Percentiles rank a stretch among this genome's conserved stretches.
Evolutionary conservation across 2,329 filamentous ascomycete genomes (phyloP).

Genomic region (Penicillium sp.): DNA sequence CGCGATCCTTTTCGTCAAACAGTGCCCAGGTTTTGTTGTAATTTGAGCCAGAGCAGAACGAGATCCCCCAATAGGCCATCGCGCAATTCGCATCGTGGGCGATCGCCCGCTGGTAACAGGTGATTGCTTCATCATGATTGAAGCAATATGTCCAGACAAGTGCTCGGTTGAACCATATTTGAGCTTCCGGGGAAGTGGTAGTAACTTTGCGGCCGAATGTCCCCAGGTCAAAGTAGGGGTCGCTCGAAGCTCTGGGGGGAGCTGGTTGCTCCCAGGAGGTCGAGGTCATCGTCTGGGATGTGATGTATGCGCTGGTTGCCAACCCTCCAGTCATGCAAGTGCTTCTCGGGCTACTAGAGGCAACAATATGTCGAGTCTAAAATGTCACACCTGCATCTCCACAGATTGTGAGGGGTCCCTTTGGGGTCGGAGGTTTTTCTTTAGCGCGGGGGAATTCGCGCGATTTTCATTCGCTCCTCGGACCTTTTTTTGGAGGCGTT

Average conservation of each 20-base stretch:
- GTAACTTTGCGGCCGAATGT: constrained; percentile 37
- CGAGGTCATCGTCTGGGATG: constrained; percentile 8
- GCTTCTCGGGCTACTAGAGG: not conserved
- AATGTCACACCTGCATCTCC: constrained; percentile 6
- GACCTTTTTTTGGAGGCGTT: constrained; percentile 10
- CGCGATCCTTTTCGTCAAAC: constrained; percentile 17
- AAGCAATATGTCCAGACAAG: constrained; percentile 39
- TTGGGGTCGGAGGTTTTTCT: constrained; percentile 19
- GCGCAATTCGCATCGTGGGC: constrained; percentile 32
- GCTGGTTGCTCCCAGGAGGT: not conserved
- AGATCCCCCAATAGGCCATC: constrained; percentile 35
- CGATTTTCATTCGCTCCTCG: constrained; percentile 14
- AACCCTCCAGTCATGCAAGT: not conserved
- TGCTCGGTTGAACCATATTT: constrained; percentile 37
- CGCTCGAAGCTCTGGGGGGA: constrained; percentile 16
- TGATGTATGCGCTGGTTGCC: not conserved
- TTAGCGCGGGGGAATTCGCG: constrained; percentile 5
- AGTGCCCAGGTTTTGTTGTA: constrained; percentile 27
- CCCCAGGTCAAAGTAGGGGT: constrained; percentile 34
- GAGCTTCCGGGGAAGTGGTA: constrained; percentile 31
- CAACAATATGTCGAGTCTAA: not conserved
- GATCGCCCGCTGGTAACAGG: constrained; percentile 35
- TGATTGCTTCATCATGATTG: constrained; percentile 39
- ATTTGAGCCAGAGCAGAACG: constrained; percentile 24
- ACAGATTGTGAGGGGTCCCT: constrained; percentile 4